Base-by-base conservation (phyloP, 2,329 filamentous ascomycete genomes). In the Plectosphaerella cucumerina region DNA sequence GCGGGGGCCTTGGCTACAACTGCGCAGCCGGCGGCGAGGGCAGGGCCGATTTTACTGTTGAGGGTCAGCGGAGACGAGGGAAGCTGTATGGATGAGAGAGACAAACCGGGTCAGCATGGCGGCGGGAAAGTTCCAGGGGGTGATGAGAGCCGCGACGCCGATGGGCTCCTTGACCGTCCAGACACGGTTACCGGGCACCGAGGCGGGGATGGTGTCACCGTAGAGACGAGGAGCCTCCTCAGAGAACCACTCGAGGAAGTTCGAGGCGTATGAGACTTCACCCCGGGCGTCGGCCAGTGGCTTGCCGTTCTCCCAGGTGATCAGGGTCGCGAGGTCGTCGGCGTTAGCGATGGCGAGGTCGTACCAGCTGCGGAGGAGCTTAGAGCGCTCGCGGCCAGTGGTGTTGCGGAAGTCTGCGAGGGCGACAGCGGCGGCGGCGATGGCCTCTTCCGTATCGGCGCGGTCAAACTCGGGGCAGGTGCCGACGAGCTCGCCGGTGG, bases 221-320 rank as follows among this genome's bases (percentile, higher is more conserved):
- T 90, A 89, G 35, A 79, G 71, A 43, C 87, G 74, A 3, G 87
- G 86, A 3, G 88, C 89, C 71, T 91, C 88, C 66, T 90, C 89
- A 55, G 81, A 83, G 68, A 91, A 92, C 88, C 88, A 92, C 68
- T 90, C 86, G 54, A 90, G 81, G 67, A 90, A 92, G 65, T 77
- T 83, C 52, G 87, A 84, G 9, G 87, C 87, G 61, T 91, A 91
- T 34, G 76, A 73, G 8, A 85, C 82, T 70, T 92, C 88, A 35
- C 84, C 85, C 64, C 81, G 82, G 34, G 88, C 85, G 63, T 92
- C 88, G 26, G 87, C 82, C 23, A 88, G 63, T 2, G 90, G 89
- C 74, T 96, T 96, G 57, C 90, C 90, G 59, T 95, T 95, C 74
- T 96, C 90, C 84, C 87, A 89, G 37, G 90, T 94, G 62, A 96